Base-by-base conservation (phyloP, 345 rosid genomes). In the Syzygium jambos region DNA sequence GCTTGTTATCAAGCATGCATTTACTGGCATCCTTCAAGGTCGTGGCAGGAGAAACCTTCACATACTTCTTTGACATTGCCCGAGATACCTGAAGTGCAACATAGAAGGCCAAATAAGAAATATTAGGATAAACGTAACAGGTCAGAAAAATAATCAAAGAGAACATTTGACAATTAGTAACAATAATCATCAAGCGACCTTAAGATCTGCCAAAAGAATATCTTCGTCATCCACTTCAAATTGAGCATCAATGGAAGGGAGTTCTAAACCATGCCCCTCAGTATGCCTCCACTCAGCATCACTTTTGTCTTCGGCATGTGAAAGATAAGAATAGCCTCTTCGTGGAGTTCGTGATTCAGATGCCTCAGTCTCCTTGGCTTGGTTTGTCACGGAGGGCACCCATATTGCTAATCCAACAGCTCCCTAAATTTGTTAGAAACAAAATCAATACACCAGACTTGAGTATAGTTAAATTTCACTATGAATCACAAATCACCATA, bases 371-470 rank as follows among this genome's bases (percentile, higher is more conserved):
- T 95, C 99, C 95, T 93, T 98, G 88, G 90, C 89, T 87, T 94
- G 98, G 91, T 98, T 96, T 90, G 94, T 87, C 89, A 96, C 98
- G 54, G 99, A 98, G 51, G 99, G 99, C 86, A 98, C 99, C 99
- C 99, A 98, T 92, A 98, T 98, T 41, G 99, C 99, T 89, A 98
- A 93, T 87, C 99, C 99, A 89, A 98, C 99, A 77, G 99, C 99
- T 87, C 99, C 99, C 99, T 98, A 89, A 38, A 73, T 49, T 73
- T 73, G 49, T 73, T 73, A 73, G 14, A 19, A 73, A 88, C 84
- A 85, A 87, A 54, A 89, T 86, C 56, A 46, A 88, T 78, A 85
- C 87, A 43, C 68, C 85, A 87, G 78, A 88, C 49, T 46, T 63
- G 52, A 29, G 86, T 65, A 63, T 56, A 55, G 78, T 61, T 38